Evolutionary conservation across 371 early-diverging fungal genomes (phyloP), one percentile per base, ranked within the genome.

Genomic region (Haplosporangium sp.): DNA sequence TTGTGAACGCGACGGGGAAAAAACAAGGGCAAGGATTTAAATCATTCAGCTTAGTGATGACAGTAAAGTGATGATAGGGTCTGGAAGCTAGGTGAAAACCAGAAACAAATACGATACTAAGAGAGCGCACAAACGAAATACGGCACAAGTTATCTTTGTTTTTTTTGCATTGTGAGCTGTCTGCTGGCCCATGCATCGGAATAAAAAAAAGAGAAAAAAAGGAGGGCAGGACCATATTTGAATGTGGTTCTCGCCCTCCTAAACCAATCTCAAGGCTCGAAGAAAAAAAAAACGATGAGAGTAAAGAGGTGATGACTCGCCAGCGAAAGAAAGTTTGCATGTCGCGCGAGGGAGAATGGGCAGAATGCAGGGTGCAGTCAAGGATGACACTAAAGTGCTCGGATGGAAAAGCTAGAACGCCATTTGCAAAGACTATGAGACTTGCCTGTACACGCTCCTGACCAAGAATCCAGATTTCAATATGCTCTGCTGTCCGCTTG

Each of bases 401-500:
- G n/a, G n/a, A n/a, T n/a, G n/a, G n/a, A n/a, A n/a, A n/a, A n/a
- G n/a, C n/a, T n/a, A n/a, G n/a, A n/a, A n/a, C n/a, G n/a, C n/a
- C n/a, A n/a, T n/a, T n/a, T n/a, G n/a, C n/a, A n/a, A n/a, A n/a
- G n/a, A n/a, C n/a, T n/a, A n/a, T n/a, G n/a, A n/a, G n/a, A 71
- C 65, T 71, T 64, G 61, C 71, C 71, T 71, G 64, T 38, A 11
- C 55, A 6, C 56, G 64, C 6, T 64, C 51, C 13, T 58, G 59
- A 40, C 64, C 60, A 9, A 14, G 16, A 14, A 72, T 6, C 52
- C 58, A 50, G 11, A 57, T 51, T 38, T 72, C 72, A 20, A 75
- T 48, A 8, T 53, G 51, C 41, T 50, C 59, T 20, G 62, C 55
- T n/a, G 55, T 70, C 16, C 52, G 69, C 42, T 37, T 54, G 29